phyloP scores from a whole-genome alignment of 495 filamentous ascomycete species.

The Penicillium verhagenii region DNA sequence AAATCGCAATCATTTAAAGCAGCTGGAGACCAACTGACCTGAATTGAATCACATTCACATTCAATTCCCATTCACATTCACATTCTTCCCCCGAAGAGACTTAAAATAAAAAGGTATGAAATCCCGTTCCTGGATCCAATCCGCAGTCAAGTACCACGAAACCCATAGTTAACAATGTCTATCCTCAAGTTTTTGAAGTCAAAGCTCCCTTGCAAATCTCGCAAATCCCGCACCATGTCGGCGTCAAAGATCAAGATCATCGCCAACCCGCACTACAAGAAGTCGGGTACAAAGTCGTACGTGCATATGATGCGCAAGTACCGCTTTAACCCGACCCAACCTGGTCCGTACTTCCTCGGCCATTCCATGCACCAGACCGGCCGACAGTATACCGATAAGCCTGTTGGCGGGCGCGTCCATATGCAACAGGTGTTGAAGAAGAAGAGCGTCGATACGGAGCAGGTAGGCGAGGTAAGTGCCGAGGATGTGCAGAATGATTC shows the following conservation, averaged over 20 bases:
- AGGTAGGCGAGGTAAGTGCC: constrained; percentile 59
- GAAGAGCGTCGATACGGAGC: constrained; percentile 35
- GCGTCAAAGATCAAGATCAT: constrained; percentile 44
- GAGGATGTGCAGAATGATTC: constrained; percentile 74
- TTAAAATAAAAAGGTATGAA: constrained; percentile 8
- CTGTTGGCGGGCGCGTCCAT: constrained; percentile 47
- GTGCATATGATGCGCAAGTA: constrained; percentile 69
- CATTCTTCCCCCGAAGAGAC: background rate
- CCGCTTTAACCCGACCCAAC: constrained; percentile 65
- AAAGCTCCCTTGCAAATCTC: constrained; percentile 12
- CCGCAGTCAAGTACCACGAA: background rate
- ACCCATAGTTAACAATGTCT: constrained; percentile 6
- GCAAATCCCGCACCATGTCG: constrained; percentile 30
- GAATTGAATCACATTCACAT: background rate
- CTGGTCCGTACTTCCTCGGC: constrained; percentile 62
- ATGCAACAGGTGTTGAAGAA: constrained; percentile 51
- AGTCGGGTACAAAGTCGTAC: constrained; percentile 70
- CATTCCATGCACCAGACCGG: constrained; percentile 45
- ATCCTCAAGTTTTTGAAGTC: constrained; percentile 16
- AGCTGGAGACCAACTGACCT: constrained; percentile 8
- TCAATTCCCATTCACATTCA: background rate
- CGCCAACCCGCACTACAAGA: constrained; percentile 62
- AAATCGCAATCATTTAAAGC: constrained; percentile 7
- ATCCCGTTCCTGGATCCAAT: background rate
- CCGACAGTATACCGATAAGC: constrained; percentile 38